Evolutionary conservation across 2,329 filamentous ascomycete species (phyloP).

Genomic region (Cercospora berteroae): DNA sequence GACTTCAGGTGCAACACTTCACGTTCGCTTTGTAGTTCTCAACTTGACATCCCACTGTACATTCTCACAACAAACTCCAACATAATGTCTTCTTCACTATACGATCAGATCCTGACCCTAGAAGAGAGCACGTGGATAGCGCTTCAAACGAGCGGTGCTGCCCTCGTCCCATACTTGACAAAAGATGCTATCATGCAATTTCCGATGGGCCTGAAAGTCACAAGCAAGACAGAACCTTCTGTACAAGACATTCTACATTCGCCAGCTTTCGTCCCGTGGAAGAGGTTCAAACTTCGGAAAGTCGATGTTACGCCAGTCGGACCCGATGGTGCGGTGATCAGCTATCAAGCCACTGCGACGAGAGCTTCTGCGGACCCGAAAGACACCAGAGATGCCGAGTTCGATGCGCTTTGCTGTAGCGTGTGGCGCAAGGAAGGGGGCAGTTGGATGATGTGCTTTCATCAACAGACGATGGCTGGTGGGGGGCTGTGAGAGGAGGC

Average conservation of each 20-base stretch:
- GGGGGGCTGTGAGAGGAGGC: not conserved
- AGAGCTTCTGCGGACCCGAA: conserved; percentile 22
- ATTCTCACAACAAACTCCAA: not conserved
- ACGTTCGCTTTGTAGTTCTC: not conserved
- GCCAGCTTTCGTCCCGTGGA: conserved; percentile 34
- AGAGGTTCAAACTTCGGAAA: conserved; percentile 29
- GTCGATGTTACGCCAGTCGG: conserved; percentile 32
- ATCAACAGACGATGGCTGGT: conserved; percentile 33
- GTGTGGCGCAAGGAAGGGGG: conserved; percentile 32
- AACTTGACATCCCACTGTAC: not conserved
- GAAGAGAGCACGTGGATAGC: conserved; percentile 36
- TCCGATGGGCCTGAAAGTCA: conserved; percentile 33
- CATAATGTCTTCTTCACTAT: conserved; percentile 13
- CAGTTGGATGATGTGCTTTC: conserved; percentile 32
- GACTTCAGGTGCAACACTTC: not conserved
- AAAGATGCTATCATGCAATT: conserved; percentile 32
- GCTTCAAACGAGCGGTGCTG: conserved; percentile 27
- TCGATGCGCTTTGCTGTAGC: conserved; percentile 34
- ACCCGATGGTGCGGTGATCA: conserved; percentile 30
- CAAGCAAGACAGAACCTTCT: conserved; percentile 28
- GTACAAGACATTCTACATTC: conserved; percentile 32
- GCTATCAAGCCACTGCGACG: conserved; percentile 31
- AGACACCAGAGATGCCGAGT: conserved; percentile 27
- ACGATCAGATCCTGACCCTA: conserved; percentile 29
- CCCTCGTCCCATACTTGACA: conserved; percentile 30